Percentiles rank a stretch among this genome's conserved stretches.
Conservation (phyloP, 2,329 filamentous ascomycete species). For the Cadophora sp. region DNA sequence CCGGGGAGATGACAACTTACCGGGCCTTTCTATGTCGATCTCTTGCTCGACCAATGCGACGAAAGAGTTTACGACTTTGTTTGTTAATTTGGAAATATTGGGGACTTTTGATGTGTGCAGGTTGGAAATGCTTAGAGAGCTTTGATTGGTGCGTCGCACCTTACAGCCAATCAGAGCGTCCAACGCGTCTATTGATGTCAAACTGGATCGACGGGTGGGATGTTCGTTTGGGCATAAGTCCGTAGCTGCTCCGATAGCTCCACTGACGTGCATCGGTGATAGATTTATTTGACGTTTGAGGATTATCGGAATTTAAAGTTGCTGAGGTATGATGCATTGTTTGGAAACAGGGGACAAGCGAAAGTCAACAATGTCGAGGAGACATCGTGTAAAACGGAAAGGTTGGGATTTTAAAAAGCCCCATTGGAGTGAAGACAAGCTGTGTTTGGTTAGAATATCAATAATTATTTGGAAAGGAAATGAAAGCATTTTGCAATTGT, state of each 20-base stretch:
- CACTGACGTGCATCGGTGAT: not conserved
- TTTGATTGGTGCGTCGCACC: slow-evolving; percentile 3
- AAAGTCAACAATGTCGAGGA: not conserved
- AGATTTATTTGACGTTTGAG: not conserved
- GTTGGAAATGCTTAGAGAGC: not conserved
- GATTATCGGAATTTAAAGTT: not conserved
- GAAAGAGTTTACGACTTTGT: not conserved
- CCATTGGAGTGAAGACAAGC: not conserved
- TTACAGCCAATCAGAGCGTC: not conserved
- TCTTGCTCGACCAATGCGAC: not conserved
- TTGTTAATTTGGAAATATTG: not conserved
- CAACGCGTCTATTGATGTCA: not conserved
- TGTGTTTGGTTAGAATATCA: too few species aligned
- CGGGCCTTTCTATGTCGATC: not conserved
- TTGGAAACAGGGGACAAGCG: not conserved
- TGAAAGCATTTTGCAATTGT: too few species aligned
- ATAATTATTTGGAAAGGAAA: too few species aligned
- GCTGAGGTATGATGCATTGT: not conserved
- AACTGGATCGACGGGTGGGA: not conserved
- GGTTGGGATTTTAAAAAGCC: not conserved
- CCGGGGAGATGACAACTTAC: not conserved
- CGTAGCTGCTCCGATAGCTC: not conserved
- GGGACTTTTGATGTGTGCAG: not conserved
- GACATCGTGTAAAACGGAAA: not conserved
- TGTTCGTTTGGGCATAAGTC: not conserved